Conservation (phyloP, 2,329 filamentous ascomycete species). For the Clonostachys rosea region DNA sequence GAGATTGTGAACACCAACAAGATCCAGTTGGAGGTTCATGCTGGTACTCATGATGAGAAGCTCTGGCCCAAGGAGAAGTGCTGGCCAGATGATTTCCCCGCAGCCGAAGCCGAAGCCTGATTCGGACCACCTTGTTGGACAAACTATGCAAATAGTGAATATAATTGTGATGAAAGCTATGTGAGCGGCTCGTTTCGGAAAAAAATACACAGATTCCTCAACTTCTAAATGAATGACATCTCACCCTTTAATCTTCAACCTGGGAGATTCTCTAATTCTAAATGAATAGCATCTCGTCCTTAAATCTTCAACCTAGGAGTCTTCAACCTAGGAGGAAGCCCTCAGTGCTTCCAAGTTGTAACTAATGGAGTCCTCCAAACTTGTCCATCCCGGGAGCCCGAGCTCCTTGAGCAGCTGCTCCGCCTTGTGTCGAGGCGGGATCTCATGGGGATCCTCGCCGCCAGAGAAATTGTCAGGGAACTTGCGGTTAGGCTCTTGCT, state of each 20-base stretch:
- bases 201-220: too few species aligned
- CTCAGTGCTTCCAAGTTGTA: not conserved
- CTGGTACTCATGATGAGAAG: slow-evolving; percentile 41
- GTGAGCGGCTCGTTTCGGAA: too few species aligned
- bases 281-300: too few species aligned
- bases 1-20: slow-evolving; percentile 46
- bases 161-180: too few species aligned
- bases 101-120: too few species aligned
- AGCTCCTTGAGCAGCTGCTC: slow-evolving; percentile 10
- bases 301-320: too few species aligned
- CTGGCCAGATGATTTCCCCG: slow-evolving; percentile 44
- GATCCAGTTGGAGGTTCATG: slow-evolving; percentile 47
- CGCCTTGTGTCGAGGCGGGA: slow-evolving; percentile 6
- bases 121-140: too few species aligned
- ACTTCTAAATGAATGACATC: too few species aligned
- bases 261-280: too few species aligned
- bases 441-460: slow-evolving; percentile 4
- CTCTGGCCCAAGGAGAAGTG: slow-evolving; percentile 54
- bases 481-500: slow-evolving; percentile 7
- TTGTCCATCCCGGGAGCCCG: slow-evolving; percentile 8
- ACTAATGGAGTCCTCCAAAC: slow-evolving; percentile 4
- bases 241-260: too few species aligned
- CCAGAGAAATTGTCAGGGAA: slow-evolving; percentile 14
- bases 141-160: too few species aligned
- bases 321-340: too few species aligned